Evolutionary conservation across 306 rosid genomes (phyloP), one percentile per base, ranked within the genome.

Genomic region (Clitoria ternatea): DNA sequence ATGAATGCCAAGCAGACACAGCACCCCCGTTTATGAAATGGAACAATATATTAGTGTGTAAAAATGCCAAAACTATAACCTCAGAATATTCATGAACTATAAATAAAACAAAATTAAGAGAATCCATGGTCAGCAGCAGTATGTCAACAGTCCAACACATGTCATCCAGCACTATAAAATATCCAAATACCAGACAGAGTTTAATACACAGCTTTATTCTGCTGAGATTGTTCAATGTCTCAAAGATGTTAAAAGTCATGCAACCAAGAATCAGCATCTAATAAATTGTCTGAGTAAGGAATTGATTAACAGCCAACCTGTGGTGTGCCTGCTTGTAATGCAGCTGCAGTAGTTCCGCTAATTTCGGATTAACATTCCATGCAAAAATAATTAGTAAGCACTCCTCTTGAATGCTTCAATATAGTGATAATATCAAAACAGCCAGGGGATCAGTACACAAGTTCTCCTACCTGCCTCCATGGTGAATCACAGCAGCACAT

Each of bases 281-380:
- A 53, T 52, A 55, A 71, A n/a, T 33, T 5, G 24, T 37, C 60
- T 13, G 14, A 37, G 55, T 48, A 64, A 50, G 50, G 63, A 13
- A 59, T 61, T 40, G 54, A 57, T 60, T 36, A 47, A 69, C 36
- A 43, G 49, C 90, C 59, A 82, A 86, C 97, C 96, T 91, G 97
- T 9, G 97, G 96, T 77, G 75, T 83, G 69, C 97, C 96, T 47
- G 96, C 83, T 8, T 44, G 87, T 72, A 88, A 79, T 55, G 90
- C 96, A 53, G 90, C 92, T 40, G 96, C 97, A 68, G 96, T 86
- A 71, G 90, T 83, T 80, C 97, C 97, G 78, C 97, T 91, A 70
- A 42, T 75, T 50, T 33, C 42, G 49, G 62, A 76, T 33, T 20
- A 50, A 55, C 56, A 74, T 61, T 49, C 64, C 66, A 59, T 36